Evolutionary conservation across 2,329 filamentous ascomycete species (phyloP), one percentile per base, ranked within the genome.

Genomic region (Magnaporthiopsis rhizophila): DNA sequence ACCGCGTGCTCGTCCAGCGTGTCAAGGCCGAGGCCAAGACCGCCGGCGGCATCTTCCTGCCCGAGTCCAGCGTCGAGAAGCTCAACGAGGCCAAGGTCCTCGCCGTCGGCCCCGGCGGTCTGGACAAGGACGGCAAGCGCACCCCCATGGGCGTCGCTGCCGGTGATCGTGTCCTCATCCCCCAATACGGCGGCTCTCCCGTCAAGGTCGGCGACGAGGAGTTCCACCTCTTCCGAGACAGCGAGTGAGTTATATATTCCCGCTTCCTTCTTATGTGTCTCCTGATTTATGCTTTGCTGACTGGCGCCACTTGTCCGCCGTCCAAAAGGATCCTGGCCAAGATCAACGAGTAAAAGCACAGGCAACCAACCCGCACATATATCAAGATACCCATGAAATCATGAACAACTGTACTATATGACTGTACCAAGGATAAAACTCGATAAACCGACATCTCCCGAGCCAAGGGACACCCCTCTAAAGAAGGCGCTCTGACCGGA

Each of bases 121-220:
- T 96, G 66, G 91, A 96, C 82, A 92, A 89, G 81, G 89, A 96
- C 67, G 95, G 95, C 72, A 91, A 95, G 85, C 86, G 92, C 71
- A 81, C 97, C 72, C 84, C 89, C 67, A 92, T 94, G 83, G 89
- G 91, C 72, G 95, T 98, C 65, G 69, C 82, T 71, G 80, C 88
- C 61, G 95, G 95, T 70, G 95, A 99, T 82, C 90, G 91, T 74
- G 95, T 99, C 67, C 81, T 99, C 81, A 97, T 98, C 76, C 95
- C 95, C 71, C 90, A 94, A 86, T 99, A 89, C 74, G 95, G 95
- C 74, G 95, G 95, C 69, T 95, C 89, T 75, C 89, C 94, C 69
- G 88, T 99, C 78, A 98, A 98, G 87, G 91, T 98, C 71, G 95
- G 94, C 71, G 94, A 99, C 73, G 92, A 98, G 71, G 95, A 99